phyloP scores from a whole-genome alignment of 1,284 basidiomycete species.

The Ceratobasidium theobromae region DNA sequence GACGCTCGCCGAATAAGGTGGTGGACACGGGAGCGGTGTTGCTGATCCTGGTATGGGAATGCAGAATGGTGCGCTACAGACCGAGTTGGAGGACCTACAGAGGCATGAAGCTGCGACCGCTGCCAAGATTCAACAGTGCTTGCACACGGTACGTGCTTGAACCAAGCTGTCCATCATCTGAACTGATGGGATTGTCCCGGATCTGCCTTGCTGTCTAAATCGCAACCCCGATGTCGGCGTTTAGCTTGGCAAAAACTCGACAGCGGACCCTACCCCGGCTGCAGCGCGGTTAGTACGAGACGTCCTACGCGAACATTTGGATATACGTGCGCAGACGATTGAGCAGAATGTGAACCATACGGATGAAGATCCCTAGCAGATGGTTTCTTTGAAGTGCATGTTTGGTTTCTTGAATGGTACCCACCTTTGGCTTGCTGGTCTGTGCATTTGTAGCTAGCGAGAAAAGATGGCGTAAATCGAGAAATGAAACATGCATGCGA shows the following conservation, averaged over 20 bases:
- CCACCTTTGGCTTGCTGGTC: not conserved
- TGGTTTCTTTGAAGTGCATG: not conserved
- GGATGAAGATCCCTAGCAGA: constrained; percentile 3
- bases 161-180: not conserved
- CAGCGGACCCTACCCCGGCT: constrained; percentile 12
- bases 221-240: not conserved
- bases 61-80: constrained; percentile 25
- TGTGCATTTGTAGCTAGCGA: not conserved
- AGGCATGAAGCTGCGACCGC: constrained; percentile 19
- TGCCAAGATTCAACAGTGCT: constrained; percentile 22
- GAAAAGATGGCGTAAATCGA: not conserved
- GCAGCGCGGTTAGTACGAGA: constrained; percentile 22
- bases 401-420: not conserved
- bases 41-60: not conserved
- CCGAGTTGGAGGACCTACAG: constrained; percentile 24
- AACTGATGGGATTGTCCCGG: no score
- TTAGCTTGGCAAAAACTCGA: constrained; percentile 22
- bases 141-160: constrained; percentile 12
- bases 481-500: not conserved
- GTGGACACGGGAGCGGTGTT: no score
- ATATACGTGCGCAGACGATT: constrained; percentile 18
- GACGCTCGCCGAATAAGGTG: no score
- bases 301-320: constrained; percentile 28
- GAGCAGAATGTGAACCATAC: constrained; percentile 16
- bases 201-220: no score